These are phyloP conservation scores for Plasmopara muralis DNA, from an alignment of 352 stramenopile genomes.

Conservation along the genomic window DNA sequence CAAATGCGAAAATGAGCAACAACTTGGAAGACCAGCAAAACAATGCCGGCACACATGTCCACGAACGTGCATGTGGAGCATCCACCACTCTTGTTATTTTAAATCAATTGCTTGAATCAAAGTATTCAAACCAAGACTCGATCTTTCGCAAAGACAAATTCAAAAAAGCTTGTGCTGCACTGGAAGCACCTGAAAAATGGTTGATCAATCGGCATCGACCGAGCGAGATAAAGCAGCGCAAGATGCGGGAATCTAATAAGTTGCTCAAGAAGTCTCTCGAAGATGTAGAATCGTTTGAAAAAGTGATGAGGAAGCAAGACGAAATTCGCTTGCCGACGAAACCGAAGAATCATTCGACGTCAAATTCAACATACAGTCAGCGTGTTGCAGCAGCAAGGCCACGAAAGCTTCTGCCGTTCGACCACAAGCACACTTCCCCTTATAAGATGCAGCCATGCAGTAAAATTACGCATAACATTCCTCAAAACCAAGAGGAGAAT, in stretches of 20 bases:
- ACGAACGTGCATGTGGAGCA: background rate
- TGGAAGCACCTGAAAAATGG: slow-evolving; percentile 46
- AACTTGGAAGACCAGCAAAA: slow-evolving; percentile 11
- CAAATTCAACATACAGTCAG: slow-evolving; percentile 34
- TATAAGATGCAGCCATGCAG: slow-evolving; percentile 15
- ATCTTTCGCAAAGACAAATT: slow-evolving; percentile 2
- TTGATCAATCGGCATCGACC: slow-evolving; percentile 48
- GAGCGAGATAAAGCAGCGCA: slow-evolving; percentile 34
- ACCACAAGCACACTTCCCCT: slow-evolving; percentile 8
- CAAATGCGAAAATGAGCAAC: background rate
- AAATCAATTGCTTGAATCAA: slow-evolving; percentile 12
- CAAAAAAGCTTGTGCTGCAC: slow-evolving; percentile 10
- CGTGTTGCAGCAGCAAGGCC: slow-evolving; percentile 25
- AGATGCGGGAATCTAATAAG: slow-evolving; percentile 38
- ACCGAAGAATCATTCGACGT: slow-evolving; percentile 27
- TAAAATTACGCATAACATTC: slow-evolving; percentile 25
- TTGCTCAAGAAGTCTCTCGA: slow-evolving; percentile 29
- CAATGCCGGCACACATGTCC: slow-evolving; percentile 1
- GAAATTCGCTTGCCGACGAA: slow-evolving; percentile 17
- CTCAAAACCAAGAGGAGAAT: slow-evolving; percentile 28
- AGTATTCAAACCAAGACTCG: slow-evolving; percentile 7
- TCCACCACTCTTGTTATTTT: slow-evolving; percentile 9
- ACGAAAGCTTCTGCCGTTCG: slow-evolving; percentile 5
- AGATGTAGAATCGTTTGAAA: background rate
- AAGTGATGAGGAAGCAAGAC: slow-evolving; percentile 4